Conservation (phyloP, 23 red algal species). For the Gracilaria domingensis region DNA sequence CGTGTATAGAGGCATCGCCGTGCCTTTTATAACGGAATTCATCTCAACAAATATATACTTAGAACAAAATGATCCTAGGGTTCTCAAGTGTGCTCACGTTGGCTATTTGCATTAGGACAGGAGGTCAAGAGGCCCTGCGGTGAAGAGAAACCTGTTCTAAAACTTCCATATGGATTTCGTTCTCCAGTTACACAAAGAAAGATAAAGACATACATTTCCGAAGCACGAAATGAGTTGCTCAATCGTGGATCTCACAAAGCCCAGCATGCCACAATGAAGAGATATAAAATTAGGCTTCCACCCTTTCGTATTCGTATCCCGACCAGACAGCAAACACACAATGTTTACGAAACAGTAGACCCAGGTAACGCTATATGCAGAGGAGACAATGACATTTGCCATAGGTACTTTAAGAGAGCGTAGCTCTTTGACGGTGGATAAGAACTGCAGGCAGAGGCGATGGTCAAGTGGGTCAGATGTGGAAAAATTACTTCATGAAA, state of each 20-base stretch:
- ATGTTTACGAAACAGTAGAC: no score
- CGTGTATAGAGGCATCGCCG: neutral
- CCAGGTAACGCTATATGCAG: neutral
- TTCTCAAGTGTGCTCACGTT: neutral
- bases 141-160: neutral
- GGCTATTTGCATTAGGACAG: neutral
- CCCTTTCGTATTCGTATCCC: no score
- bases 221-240: neutral
- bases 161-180: neutral
- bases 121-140: no score
- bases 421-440: neutral
- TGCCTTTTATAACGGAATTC: neutral
- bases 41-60: neutral
- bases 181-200: neutral
- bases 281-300: no score
- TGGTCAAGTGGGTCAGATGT: neutral
- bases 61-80: no score
- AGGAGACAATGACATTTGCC: neutral
- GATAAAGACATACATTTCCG: neutral
- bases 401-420: neutral
- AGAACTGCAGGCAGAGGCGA: neutral
- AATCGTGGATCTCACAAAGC: neutral
- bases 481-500: slow-evolving; percentile 21
- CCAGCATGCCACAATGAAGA: neutral
- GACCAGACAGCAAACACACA: neutral